Evolutionary conservation across 1,139 yeast species (phyloP), one percentile per base, ranked within the genome.

Genomic region (Diutina neorugosa): DNA sequence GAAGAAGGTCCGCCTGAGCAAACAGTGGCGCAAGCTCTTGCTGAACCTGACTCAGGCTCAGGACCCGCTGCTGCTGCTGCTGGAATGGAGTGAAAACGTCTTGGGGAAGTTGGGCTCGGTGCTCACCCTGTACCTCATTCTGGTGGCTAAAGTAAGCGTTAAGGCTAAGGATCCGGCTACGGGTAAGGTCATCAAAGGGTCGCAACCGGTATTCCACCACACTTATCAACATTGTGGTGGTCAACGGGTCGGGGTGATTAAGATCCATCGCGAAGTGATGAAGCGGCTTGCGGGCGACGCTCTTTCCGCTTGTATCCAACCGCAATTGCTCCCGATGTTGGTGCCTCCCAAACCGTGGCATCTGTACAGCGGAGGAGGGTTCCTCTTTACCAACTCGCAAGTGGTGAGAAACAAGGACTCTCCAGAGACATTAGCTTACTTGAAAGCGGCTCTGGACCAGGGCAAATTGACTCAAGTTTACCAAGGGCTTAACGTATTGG

Each of bases 251-350:
- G 99, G 99, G 43, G 84, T 91, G 11, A 71, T 93, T 56, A 85
- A 84, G 59, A 71, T 89, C 8, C 96, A 93, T 65, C 81, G 81
- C 58, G 75, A 79, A 25, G 76, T 93, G 53, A 78, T 84, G 9
- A 75, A 78, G 51, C 81, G 78, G 61, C 68, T 91, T 55, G 83
- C 90, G 7, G 82, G 85, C 2, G 91, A 85, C 57, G 75, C 81
- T 21, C 68, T 83, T 50, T 76, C 80, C 12, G 83, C 85, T 54
- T 75, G 85, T 2, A 80, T 91, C 6, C 93, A 86, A 61, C 96
- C 98, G 0, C 98, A 93, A 66, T 75, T 80, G 57, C 74, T 94
- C 55, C 99, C 99, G 14, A 94, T 94, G 98, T 73, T 94, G 56
- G 86, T 87, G 9, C 80, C 82, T 57, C 98, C 98, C 21, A 74